Percentiles rank a stretch among this genome's conserved stretches.
These are phyloP conservation scores for Scolecobasidium constrictum DNA, from an alignment of 2,329 filamentous ascomycete species.

Conservation along the genomic window DNA sequence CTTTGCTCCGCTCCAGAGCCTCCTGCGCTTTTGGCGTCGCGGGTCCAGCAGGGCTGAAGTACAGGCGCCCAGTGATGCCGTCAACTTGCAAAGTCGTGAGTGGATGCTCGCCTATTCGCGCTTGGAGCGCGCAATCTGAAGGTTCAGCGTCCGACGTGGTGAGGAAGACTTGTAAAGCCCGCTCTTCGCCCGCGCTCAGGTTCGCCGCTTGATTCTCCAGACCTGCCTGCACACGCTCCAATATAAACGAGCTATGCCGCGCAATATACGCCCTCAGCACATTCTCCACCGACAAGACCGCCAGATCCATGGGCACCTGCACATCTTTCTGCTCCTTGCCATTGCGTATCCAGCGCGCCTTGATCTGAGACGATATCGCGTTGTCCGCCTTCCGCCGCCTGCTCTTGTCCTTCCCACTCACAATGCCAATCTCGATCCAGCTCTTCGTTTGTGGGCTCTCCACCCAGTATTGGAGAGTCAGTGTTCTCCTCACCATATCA, in stretches of 20 bases:
- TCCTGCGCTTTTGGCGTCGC: background rate
- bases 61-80: constrained; percentile 5
- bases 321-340: constrained; percentile 60
- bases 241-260: constrained; percentile 6
- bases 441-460: constrained; percentile 62
- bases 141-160: constrained; percentile 4
- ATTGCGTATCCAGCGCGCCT: constrained; percentile 74
- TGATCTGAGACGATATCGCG: constrained; percentile 30
- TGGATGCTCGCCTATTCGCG: constrained; percentile 3
- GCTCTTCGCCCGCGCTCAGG: background rate
- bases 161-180: background rate
- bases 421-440: constrained; percentile 82
- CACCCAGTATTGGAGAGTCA: constrained; percentile 88
- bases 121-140: background rate
- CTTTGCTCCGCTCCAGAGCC: constrained; percentile 3
- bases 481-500: constrained; percentile 67
- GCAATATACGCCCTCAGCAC: constrained; percentile 64
- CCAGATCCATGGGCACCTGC: constrained; percentile 56
- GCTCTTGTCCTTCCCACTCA: constrained; percentile 42
- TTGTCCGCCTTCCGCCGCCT: constrained; percentile 1
- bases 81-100: background rate
- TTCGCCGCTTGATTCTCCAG: background rate
- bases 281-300: constrained; percentile 59
- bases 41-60: constrained; percentile 1
- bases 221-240: constrained; percentile 1